A percentile compares a stretch with the other conserved stretches of the same genome.
These are phyloP conservation scores for Magnolia kwangsiensis DNA, from an alignment of 164 flowering plant genomes.

Conservation along the genomic window DNA sequence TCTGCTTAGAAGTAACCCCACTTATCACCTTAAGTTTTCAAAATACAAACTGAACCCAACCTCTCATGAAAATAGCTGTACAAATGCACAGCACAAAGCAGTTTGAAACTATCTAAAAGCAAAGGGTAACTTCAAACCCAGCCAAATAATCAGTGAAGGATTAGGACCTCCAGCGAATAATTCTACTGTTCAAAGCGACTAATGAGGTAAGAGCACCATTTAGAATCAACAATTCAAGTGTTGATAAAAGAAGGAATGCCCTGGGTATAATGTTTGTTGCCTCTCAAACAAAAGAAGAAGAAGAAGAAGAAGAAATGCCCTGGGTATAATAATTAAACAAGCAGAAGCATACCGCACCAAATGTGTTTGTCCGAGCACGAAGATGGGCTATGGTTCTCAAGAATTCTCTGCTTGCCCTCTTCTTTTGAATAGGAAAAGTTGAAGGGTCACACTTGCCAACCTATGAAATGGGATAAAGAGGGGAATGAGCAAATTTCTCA, in stretches of 20 bases:
- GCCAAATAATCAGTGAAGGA: neutral
- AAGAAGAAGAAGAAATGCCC: neutral
- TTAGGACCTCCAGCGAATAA: neutral
- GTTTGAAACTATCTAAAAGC: neutral
- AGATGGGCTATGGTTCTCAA: constrained; percentile 96
- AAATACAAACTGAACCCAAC: neutral
- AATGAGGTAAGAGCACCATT: neutral
- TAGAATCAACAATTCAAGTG: neutral
- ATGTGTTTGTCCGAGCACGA: constrained; percentile 96
- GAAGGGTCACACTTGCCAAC: constrained; percentile 83
- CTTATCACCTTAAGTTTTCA: neutral
- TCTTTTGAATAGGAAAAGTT: constrained; percentile 92
- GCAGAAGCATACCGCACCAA: constrained; percentile 75
- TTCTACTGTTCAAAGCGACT: neutral
- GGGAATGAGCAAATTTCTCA: neutral
- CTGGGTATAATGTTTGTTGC: neutral
- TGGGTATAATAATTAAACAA: constrained; percentile 7
- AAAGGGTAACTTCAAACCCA: neutral
- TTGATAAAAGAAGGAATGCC: neutral
- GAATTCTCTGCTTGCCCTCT: constrained; percentile 84
- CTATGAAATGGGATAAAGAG: constrained; percentile 29
- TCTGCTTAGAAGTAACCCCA: neutral
- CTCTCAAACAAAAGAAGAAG: too few relatives aligned
- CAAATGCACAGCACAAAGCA: neutral
- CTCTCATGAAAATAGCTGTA: neutral